Evolutionary conservation across 805 yeast genomes (phyloP).

Genomic region (Myxozyma neglecta): DNA sequence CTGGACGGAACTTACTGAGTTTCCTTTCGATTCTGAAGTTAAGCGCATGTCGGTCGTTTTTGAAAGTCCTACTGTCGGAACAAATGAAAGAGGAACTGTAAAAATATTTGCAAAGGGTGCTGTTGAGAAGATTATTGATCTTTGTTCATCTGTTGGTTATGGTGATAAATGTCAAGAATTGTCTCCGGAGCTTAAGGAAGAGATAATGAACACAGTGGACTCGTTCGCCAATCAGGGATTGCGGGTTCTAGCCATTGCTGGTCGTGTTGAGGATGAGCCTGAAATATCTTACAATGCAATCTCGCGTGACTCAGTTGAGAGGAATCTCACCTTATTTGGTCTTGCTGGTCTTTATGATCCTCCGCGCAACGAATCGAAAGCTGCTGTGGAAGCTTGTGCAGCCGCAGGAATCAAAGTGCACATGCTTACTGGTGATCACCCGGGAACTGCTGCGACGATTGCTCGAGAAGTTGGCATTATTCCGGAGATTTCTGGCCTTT

Average conservation of each 20-base stretch:
- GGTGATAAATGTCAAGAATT: neutral
- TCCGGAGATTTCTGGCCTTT: constrained; percentile 51
- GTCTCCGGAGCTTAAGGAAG: constrained; percentile 44
- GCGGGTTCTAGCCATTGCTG: constrained; percentile 71
- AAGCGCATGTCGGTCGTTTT: constrained; percentile 72
- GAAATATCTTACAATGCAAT: constrained; percentile 31
- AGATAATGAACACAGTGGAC: constrained; percentile 57
- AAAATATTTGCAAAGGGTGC: constrained; percentile 67
- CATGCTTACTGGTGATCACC: constrained; percentile 82
- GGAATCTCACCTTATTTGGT: constrained; percentile 58
- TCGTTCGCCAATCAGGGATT: constrained; percentile 64
- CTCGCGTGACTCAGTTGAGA: constrained; percentile 52
- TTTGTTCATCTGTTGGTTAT: constrained; percentile 47
- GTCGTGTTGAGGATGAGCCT: constrained; percentile 36
- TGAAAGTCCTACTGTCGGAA: constrained; percentile 34
- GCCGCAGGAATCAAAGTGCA: constrained; percentile 75
- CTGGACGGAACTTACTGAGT: constrained; percentile 55
- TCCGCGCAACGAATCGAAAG: constrained; percentile 68
- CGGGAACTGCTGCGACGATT: constrained; percentile 74
- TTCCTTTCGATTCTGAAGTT: constrained; percentile 71
- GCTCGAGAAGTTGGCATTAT: constrained; percentile 79
- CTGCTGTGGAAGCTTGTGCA: constrained; percentile 65
- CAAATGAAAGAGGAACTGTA: constrained; percentile 13
- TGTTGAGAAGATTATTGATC: constrained; percentile 62
- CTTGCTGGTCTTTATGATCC: constrained; percentile 80